Percentiles rank a stretch among this genome's conserved stretches.
Conservation (phyloP, 345 rosid species). For the Populus pruinosa region DNA sequence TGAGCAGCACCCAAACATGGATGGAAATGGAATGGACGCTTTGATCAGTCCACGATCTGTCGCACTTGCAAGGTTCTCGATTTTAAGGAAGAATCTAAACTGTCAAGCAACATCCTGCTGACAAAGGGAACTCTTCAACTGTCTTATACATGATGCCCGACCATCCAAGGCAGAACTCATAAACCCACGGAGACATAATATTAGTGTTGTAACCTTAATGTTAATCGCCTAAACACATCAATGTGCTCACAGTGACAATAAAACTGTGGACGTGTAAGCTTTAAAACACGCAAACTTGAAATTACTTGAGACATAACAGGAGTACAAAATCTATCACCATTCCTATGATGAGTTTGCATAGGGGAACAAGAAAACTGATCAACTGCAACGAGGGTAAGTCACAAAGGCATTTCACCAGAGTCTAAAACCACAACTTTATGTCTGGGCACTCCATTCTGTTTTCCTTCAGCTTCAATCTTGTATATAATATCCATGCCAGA, state of each 20-base stretch:
- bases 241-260: neutral
- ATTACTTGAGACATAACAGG: neutral
- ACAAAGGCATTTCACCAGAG: constrained; percentile 82
- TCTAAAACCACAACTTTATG: constrained; percentile 71
- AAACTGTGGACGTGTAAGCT: neutral
- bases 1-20: too few species aligned
- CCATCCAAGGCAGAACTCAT: neutral
- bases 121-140: neutral
- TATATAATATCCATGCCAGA: constrained; percentile 90
- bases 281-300: neutral
- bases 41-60: neutral
- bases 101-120: neutral
- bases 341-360: neutral
- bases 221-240: neutral
- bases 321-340: neutral
- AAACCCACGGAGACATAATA: too few species aligned
- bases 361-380: neutral
- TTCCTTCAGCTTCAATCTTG: constrained; percentile 89
- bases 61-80: too few species aligned
- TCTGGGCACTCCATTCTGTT: constrained; percentile 66
- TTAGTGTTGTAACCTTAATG: neutral
- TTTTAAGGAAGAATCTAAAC: neutral
- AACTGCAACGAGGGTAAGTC: constrained; percentile 2
- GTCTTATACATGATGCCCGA: neutral
- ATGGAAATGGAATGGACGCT: too few species aligned